Evolutionary conservation across 2,329 filamentous ascomycete species (phyloP).

Genomic region (Neoascochyta sp.): DNA sequence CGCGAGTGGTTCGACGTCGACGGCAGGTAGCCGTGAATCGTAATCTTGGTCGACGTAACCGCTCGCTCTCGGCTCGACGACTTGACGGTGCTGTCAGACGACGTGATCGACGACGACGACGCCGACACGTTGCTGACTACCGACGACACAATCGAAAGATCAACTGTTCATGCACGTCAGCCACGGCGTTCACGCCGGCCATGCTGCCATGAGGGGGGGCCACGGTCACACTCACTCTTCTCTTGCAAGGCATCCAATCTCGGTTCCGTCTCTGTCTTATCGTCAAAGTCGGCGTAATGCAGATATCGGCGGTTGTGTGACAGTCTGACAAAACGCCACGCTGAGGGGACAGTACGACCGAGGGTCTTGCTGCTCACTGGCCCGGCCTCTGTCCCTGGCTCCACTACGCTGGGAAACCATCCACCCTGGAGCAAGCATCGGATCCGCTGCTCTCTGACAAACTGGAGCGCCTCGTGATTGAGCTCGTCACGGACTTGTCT

Average conservation of each 20-base stretch:
- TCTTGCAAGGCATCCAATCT: constrained; percentile 69
- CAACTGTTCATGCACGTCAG: constrained; percentile 52
- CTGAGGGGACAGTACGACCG: constrained; percentile 46
- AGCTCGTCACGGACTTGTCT: constrained; percentile 85
- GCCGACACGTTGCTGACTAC: constrained; percentile 90
- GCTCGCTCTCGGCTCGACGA: constrained; percentile 27
- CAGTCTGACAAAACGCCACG: constrained; percentile 80
- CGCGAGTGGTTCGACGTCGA: constrained; percentile 24
- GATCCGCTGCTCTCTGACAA: constrained; percentile 95
- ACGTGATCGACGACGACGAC: constrained; percentile 48
- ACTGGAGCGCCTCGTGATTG: constrained; percentile 85
- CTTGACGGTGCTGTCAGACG: constrained; percentile 47
- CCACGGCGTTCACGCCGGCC: constrained; percentile 19
- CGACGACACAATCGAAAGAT: constrained; percentile 81
- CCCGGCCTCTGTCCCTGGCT: constrained; percentile 48
- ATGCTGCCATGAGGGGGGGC: constrained; percentile 7
- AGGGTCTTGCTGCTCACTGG: constrained; percentile 42
- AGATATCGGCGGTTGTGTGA: constrained; percentile 88
- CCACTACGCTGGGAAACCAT: constrained; percentile 69
- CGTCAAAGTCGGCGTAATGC: constrained; percentile 82
- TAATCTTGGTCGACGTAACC: constrained; percentile 74
- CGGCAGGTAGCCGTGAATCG: constrained; percentile 70
- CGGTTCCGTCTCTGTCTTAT: constrained; percentile 62
- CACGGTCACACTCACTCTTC: constrained; percentile 54
- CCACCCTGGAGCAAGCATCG: constrained; percentile 82